Conservation (phyloP, 306 rosid genomes). For the Cercis canadensis region DNA sequence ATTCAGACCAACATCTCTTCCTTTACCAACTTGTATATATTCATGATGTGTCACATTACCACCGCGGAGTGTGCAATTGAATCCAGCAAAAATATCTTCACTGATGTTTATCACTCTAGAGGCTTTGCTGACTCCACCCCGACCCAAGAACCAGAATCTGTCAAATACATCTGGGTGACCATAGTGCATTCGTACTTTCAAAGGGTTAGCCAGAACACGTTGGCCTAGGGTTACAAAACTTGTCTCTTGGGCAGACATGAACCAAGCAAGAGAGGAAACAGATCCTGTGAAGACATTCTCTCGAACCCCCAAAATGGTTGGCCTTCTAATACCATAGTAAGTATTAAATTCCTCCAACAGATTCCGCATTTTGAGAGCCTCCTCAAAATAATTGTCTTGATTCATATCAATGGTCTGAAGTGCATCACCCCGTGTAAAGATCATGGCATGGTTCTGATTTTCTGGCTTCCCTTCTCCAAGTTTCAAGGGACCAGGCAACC, state of each 20-base stretch:
- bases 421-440: slow-evolving; percentile 61
- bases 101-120: slow-evolving; percentile 62
- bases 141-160: slow-evolving; percentile 59
- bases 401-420: slow-evolving; percentile 61
- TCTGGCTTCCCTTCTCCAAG: slow-evolving; percentile 65
- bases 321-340: slow-evolving; percentile 50
- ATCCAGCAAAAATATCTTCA: slow-evolving; percentile 60
- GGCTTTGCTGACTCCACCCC: slow-evolving; percentile 60
- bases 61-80: slow-evolving; percentile 59
- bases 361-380: slow-evolving; percentile 57
- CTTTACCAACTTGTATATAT: slow-evolving; percentile 59
- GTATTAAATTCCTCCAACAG: slow-evolving; percentile 51
- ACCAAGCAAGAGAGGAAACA: slow-evolving; percentile 64
- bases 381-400: slow-evolving; percentile 63
- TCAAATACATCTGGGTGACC: slow-evolving; percentile 63
- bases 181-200: slow-evolving; percentile 60
- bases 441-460: slow-evolving; percentile 57
- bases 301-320: slow-evolving; percentile 58
- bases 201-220: slow-evolving; percentile 61
- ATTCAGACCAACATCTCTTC: slow-evolving; percentile 61
- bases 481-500: slow-evolving; percentile 58
- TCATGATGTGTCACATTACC: slow-evolving; percentile 64
- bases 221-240: slow-evolving; percentile 63
- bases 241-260: slow-evolving; percentile 61
- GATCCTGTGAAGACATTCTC: slow-evolving; percentile 59